Base-by-base conservation (phyloP, 2,329 filamentous ascomycete species). In the Didymella pomorum region DNA sequence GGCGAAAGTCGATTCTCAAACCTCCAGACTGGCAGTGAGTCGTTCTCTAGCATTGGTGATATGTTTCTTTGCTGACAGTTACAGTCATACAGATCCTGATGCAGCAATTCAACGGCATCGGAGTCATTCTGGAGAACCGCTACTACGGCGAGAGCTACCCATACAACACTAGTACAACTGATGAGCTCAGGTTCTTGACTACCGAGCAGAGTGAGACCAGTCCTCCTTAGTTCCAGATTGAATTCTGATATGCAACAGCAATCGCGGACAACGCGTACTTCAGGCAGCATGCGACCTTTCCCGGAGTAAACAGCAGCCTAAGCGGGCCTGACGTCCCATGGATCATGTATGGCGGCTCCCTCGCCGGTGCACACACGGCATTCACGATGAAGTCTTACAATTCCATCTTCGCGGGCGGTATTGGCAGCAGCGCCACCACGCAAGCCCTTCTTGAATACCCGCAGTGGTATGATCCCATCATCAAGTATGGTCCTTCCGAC, bases 221-320 rank as follows among this genome's bases (percentile, higher is more conserved):
- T 20, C 3, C 8, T 9, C 33, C 3, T 20, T 8, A 21, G 18
- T 33, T 3, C 2, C 11, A 11, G 26, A 1, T 20, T 6, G 16
- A 25, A 0, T 20, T 29, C 58, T 63, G 31, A 69, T 28, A 8
- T 11, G 20, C 2, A 16, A 8, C 28, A 70, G 68, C 80, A 0
- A 80, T 84, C 63, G 82, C 82, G 14, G 82, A 84, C 58, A 83
- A 83, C 64, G 79, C 78, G 14, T 81, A 82, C 66, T 83, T 84
- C 65, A 81, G 81, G 23, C 77, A 81, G 56, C 77, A 83, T 60
- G 81, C 78, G 18, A 73, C 64, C 0, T 79, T 84, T 48, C 79
- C 80, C 1, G 80, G 80, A 2, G 61, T 84, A 42, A 71, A 79
- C 44, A 73, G 61, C 3, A 75, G 70, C 51, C 65, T 84, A 5